Percentiles rank a stretch among this genome's conserved stretches.
phyloP scores from a whole-genome alignment of 2,329 filamentous ascomycete genomes.

The Paecilomyces fulvus region DNA sequence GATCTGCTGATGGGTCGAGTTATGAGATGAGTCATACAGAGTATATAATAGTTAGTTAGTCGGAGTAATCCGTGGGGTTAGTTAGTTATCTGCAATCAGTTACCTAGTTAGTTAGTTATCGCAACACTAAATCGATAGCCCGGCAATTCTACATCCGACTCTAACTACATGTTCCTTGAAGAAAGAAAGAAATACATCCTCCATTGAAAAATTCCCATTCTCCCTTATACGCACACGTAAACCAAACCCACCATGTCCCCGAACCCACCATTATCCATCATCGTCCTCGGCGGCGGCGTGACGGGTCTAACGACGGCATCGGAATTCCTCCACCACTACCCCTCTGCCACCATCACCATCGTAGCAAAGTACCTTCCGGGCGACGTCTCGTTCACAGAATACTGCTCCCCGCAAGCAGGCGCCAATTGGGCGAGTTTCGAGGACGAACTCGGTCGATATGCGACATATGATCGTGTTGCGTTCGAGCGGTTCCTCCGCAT shows the following conservation, averaged over 20 bases:
- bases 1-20: no score
- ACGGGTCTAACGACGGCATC: conserved; percentile 1
- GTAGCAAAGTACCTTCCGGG: conserved; percentile 7
- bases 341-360: conserved; percentile 12
- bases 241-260: background rate
- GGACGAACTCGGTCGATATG: background rate
- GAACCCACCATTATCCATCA: background rate
- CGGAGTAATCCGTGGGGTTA: no score
- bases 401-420: conserved; percentile 1
- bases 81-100: no score
- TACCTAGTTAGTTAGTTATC: no score
- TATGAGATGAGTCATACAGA: no score
- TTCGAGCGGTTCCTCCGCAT: background rate
- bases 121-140: no score
- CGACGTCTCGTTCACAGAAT: background rate
- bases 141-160: no score
- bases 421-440: conserved; percentile 3
- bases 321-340: conserved; percentile 13
- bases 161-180: no score
- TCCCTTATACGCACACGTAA: background rate
- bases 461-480: conserved; percentile 2
- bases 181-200: no score
- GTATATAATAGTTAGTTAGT: no score
- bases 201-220: no score
- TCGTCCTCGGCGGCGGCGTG: conserved; percentile 1